These are phyloP conservation scores for Seminavis robusta DNA, from an alignment of 108 stramenopile species.

Conservation along the genomic window DNA sequence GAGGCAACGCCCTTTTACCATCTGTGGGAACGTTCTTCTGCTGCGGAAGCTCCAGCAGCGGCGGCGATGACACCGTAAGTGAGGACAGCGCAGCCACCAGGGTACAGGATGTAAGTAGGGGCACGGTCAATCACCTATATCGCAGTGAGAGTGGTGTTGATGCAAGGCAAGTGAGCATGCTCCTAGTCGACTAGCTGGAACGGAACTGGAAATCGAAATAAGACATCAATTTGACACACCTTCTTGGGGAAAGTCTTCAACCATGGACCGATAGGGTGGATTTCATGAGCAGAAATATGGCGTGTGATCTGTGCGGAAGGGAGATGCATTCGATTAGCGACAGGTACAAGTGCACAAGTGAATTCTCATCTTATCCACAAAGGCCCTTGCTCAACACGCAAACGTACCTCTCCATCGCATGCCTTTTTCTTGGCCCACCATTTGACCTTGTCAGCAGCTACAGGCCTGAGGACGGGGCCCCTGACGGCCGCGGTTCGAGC, in stretches of 20 bases:
- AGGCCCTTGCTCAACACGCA: too few species aligned
- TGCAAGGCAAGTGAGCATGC: not conserved
- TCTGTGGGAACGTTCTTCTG: conserved; percentile 34
- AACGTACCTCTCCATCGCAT: too few species aligned
- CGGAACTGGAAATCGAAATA: not conserved
- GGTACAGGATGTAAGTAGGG: conserved; percentile 33
- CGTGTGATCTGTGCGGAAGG: conserved; percentile 51
- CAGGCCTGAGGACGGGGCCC: too few species aligned
- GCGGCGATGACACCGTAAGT: conserved; percentile 25
- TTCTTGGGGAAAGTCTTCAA: conserved; percentile 74
- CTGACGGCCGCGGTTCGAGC: too few species aligned
- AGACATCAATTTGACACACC: conserved; percentile 17
- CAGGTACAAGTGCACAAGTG: too few species aligned
- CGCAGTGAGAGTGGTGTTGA: not conserved
- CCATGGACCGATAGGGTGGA: conserved; percentile 70
- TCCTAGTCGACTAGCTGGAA: not conserved
- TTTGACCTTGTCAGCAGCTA: too few species aligned
- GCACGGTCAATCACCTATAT: conserved; percentile 32
- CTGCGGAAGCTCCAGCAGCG: conserved; percentile 15
- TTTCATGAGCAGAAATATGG: conserved; percentile 76
- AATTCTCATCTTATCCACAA: too few species aligned
- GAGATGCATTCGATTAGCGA: too few species aligned
- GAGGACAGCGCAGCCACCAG: conserved; percentile 19
- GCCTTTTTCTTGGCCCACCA: too few species aligned
- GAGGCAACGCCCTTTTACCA: conserved; percentile 10